A percentile compares a stretch with the other conserved stretches of the same genome.
phyloP scores from a whole-genome alignment of 2,329 filamentous ascomycete species.

The Diplodia seriata region DNA sequence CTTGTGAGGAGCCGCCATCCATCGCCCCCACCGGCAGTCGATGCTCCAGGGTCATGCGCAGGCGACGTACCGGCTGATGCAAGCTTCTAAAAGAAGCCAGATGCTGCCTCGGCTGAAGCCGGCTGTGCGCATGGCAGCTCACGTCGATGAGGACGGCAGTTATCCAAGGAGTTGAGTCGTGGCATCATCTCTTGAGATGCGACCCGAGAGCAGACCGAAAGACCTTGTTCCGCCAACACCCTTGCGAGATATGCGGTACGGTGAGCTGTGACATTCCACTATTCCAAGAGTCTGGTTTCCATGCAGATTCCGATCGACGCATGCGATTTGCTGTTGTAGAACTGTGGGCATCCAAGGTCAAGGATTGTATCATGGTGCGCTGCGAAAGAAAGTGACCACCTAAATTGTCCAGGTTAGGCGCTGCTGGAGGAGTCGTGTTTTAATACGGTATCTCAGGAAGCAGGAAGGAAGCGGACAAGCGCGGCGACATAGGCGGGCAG shows the following conservation, averaged over 20 bases:
- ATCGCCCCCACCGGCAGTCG: too few relatives aligned
- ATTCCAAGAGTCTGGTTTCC: too few relatives aligned
- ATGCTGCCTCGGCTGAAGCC: not conserved
- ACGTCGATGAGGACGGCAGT: not conserved
- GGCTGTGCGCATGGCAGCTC: not conserved
- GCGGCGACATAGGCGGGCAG: not conserved
- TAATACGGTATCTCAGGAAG: not conserved
- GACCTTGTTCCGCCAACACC: too few relatives aligned
- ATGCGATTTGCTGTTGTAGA: too few relatives aligned
- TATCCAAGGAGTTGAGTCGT: not conserved
- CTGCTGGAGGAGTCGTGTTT: not conserved
- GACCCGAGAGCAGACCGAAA: too few relatives aligned
- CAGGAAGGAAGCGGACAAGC: not conserved
- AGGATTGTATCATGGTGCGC: too few relatives aligned
- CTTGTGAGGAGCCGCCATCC: not conserved
- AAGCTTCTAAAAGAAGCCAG: not conserved
- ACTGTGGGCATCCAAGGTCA: too few relatives aligned
- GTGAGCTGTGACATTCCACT: too few relatives aligned
- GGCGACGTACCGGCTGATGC: not conserved
- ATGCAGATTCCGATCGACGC: too few relatives aligned
- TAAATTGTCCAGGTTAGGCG: not conserved
- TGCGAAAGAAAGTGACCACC: not conserved
- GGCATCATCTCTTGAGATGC: too few relatives aligned
- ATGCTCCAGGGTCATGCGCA: not conserved
- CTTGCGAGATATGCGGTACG: too few relatives aligned